Conservation (phyloP, 768 basidiomycete species). For the Sutorius australiensis region DNA sequence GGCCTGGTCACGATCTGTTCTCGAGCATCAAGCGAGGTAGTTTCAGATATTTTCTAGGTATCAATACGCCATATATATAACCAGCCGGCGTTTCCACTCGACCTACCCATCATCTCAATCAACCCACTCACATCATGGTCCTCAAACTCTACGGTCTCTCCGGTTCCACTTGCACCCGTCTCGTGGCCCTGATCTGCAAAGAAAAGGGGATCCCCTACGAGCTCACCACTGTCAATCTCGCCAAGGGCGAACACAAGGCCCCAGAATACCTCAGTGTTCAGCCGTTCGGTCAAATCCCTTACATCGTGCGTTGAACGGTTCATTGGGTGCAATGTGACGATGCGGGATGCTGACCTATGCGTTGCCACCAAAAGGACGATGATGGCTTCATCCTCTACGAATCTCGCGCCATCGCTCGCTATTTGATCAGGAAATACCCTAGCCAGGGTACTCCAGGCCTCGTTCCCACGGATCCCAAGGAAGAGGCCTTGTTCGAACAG, state of each 20-base stretch:
- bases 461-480: conserved; percentile 42
- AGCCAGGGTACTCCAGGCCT: conserved; percentile 45
- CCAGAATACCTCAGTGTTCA: conserved; percentile 45
- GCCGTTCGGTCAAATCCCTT: conserved; percentile 56
- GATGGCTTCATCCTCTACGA: conserved; percentile 64
- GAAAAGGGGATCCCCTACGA: conserved; percentile 59
- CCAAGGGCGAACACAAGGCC: conserved; percentile 44
- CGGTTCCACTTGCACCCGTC: conserved; percentile 46
- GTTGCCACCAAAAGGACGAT: conserved; percentile 40
- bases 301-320: conserved; percentile 29
- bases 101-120: not conserved
- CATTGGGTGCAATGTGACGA: too few relatives aligned
- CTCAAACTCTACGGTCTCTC: conserved; percentile 35
- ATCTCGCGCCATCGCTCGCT: conserved; percentile 57
- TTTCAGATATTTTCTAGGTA: not conserved
- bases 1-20: not conserved
- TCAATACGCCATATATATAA: not conserved
- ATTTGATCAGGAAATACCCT: conserved; percentile 53
- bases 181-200: conserved; percentile 48
- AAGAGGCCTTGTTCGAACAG: conserved; percentile 31
- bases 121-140: conserved; percentile 25
- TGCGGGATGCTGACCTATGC: too few relatives aligned
- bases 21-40: not conserved
- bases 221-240: conserved; percentile 41
- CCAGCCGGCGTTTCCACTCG: not conserved